These are phyloP conservation scores for Globisporangium ultimum DNA, from an alignment of 352 stramenopile genomes.

Conservation along the genomic window DNA sequence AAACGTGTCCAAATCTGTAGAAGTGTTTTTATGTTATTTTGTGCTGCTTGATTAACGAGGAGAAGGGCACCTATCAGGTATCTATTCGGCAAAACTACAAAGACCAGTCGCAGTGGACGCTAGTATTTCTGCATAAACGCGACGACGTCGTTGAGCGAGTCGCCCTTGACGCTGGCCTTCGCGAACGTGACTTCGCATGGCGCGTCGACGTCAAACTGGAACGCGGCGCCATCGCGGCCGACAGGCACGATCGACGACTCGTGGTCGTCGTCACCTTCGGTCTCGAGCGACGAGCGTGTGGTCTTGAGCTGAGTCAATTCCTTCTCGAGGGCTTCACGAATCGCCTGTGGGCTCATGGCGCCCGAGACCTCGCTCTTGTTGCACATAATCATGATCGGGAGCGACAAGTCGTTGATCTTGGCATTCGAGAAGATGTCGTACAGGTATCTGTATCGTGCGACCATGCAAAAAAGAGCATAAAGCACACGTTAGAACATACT, in stretches of 20 bases:
- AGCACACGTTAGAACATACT: not conserved
- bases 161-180: constrained; percentile 67
- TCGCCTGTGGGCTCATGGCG: constrained; percentile 39
- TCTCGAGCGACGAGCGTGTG: constrained; percentile 83
- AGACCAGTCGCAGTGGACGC: not conserved
- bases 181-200: constrained; percentile 77
- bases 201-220: constrained; percentile 78
- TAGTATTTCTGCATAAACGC: constrained; percentile 78
- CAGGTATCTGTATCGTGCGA: constrained; percentile 43
- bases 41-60: constrained; percentile 5
- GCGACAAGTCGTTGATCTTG: constrained; percentile 74
- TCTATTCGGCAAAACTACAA: not conserved
- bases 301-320: constrained; percentile 85
- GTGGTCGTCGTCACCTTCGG: constrained; percentile 69
- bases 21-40: too few relatives aligned
- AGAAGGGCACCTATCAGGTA: not conserved
- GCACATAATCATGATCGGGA: constrained; percentile 73
- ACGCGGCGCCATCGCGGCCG: constrained; percentile 65
- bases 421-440: constrained; percentile 86
- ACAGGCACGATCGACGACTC: constrained; percentile 67
- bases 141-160: constrained; percentile 55
- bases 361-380: constrained; percentile 75
- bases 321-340: constrained; percentile 69
- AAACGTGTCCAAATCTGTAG: too few relatives aligned
- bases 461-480: not conserved